Evolutionary conservation across 805 yeast species (phyloP).

Genomic region (Wickerhamiella musiphila): DNA sequence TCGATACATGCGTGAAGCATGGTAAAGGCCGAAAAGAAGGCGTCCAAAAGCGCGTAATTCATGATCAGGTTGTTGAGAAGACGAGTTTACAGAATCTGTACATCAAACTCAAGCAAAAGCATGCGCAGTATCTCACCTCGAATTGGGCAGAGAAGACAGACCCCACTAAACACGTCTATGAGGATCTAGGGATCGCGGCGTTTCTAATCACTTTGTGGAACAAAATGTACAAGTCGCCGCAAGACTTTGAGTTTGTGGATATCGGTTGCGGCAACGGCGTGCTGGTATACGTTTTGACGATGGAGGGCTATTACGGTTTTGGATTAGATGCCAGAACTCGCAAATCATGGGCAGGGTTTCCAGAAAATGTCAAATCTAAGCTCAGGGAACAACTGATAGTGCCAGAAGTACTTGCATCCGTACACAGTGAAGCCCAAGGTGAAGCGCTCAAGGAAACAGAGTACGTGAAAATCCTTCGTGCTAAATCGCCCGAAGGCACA

Average conservation of each 20-base stretch:
- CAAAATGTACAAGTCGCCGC: conserved; percentile 26
- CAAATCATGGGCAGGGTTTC: conserved; percentile 72
- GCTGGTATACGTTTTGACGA: conserved; percentile 50
- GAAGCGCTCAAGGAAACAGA: neutral
- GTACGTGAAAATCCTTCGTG: neutral
- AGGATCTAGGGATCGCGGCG: conserved; percentile 90
- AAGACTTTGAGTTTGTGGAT: conserved; percentile 58
- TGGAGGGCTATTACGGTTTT: conserved; percentile 66
- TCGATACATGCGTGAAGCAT: conserved; percentile 69
- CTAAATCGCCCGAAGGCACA: conserved; percentile 22
- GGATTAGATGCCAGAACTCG: conserved; percentile 85
- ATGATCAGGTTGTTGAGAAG: conserved; percentile 71
- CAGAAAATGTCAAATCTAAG: conserved; percentile 38
- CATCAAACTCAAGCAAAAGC: conserved; percentile 61
- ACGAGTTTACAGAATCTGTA: conserved; percentile 71
- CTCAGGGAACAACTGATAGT: conserved; percentile 64
- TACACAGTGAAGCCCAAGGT: conserved; percentile 1
- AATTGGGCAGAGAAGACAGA: conserved; percentile 90
- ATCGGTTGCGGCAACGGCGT: conserved; percentile 93
- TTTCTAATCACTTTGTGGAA: conserved; percentile 79
- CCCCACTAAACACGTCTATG: conserved; percentile 90
- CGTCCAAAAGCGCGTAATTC: conserved; percentile 73
- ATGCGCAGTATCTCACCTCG: conserved; percentile 56
- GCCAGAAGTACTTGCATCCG: conserved; percentile 51
- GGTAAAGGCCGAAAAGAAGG: conserved; percentile 72